These are phyloP conservation scores for Chimonanthus salicifolius DNA, from an alignment of 164 flowering plant species.

Conservation along the genomic window DNA sequence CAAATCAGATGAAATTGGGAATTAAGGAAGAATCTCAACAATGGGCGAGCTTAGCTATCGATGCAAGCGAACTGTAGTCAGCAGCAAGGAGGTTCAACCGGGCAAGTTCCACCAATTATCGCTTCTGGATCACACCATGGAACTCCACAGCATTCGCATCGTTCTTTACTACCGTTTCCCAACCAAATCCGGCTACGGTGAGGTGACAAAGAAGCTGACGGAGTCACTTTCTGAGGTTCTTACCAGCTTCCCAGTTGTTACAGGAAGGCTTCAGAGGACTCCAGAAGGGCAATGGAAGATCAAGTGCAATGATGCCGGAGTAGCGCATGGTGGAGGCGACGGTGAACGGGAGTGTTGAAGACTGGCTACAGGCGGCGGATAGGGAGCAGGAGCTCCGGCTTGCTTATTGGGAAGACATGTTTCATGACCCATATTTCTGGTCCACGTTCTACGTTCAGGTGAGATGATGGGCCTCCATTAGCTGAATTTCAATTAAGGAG, in stretches of 20 bases:
- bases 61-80: slow-evolving; percentile 47
- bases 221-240: slow-evolving; percentile 36
- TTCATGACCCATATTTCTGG: slow-evolving; percentile 52
- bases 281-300: slow-evolving; percentile 48
- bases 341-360: slow-evolving; percentile 49
- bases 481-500: no score
- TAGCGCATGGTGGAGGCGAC: slow-evolving; percentile 54
- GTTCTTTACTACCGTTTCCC: slow-evolving; percentile 40
- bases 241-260: slow-evolving; percentile 31
- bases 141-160: slow-evolving; percentile 28
- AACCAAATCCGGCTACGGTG: slow-evolving; percentile 17
- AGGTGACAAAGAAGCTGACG: slow-evolving; percentile 25
- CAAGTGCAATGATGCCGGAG: slow-evolving; percentile 68
- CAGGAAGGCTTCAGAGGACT: slow-evolving; percentile 42
- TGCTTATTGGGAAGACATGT: slow-evolving; percentile 65
- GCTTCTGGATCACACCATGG: slow-evolving; percentile 50
- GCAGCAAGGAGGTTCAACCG: slow-evolving; percentile 39
- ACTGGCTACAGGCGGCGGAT: slow-evolving; percentile 41
- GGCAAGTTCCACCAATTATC: slow-evolving; percentile 34
- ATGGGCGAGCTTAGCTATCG: slow-evolving; percentile 32
- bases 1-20: not conserved
- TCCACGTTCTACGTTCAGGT: slow-evolving; percentile 67
- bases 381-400: slow-evolving; percentile 51
- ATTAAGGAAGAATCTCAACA: not conserved
- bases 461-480: not conserved